A percentile compares a stretch with the other conserved stretches of the same genome.
Conservation (phyloP, 805 yeast genomes). For the Wickerhamiella lipophila region DNA sequence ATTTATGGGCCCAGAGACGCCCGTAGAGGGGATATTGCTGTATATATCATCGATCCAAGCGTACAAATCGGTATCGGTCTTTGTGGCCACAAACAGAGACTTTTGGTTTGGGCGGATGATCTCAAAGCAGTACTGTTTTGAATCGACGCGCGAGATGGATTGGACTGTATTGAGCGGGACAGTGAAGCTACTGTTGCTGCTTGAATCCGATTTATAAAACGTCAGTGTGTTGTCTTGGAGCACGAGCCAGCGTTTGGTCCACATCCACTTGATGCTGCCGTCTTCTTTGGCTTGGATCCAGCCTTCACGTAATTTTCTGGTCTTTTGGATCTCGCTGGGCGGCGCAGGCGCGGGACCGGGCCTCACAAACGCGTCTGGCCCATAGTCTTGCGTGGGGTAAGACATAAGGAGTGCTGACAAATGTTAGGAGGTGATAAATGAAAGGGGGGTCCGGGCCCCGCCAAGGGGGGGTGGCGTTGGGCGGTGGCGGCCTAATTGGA, state of each 20-base stretch:
- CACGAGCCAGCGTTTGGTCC: slow-evolving; percentile 82
- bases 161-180: slow-evolving; percentile 48
- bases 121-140: slow-evolving; percentile 73
- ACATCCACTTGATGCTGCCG: slow-evolving; percentile 66
- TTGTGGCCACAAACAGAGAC: slow-evolving; percentile 61
- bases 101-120: slow-evolving; percentile 40
- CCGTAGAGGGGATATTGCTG: slow-evolving; percentile 30
- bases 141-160: slow-evolving; percentile 52
- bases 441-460: too few species aligned
- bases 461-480: too few species aligned
- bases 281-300: slow-evolving; percentile 92
- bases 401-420: slow-evolving; percentile 7
- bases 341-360: slow-evolving; percentile 23
- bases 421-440: background rate
- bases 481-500: too few species aligned
- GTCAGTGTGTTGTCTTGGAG: slow-evolving; percentile 62
- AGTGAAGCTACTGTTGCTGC: slow-evolving; percentile 24
- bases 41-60: slow-evolving; percentile 84
- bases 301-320: slow-evolving; percentile 37
- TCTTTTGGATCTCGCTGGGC: background rate
- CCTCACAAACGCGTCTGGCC: slow-evolving; percentile 19
- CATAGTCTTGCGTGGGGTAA: slow-evolving; percentile 12
- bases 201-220: slow-evolving; percentile 53
- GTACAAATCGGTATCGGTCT: slow-evolving; percentile 64
- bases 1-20: slow-evolving; percentile 83